Base-by-base conservation (phyloP, 495 filamentous ascomycete species). In the Daldinia grandis region DNA sequence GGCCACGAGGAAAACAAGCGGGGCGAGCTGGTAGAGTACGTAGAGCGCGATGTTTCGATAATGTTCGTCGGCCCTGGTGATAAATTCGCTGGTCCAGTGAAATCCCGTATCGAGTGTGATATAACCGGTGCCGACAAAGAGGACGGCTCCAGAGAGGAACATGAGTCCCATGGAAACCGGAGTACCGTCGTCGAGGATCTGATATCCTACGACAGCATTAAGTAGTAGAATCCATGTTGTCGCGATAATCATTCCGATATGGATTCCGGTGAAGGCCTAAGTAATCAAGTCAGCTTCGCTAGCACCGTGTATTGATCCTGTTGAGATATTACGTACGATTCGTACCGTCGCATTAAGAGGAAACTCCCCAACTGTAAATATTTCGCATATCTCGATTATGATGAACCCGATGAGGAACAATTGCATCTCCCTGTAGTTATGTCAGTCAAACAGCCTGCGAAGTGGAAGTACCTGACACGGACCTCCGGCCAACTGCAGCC, bases 401-500 rank as follows among this genome's bases (percentile, higher is more conserved):
- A 97, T 91, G 74, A 93, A 99, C 38, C 91, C 90, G 19, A 93
- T 44, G 24, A 99, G 84, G 80, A 98, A 97, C 40, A 97, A 76
- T 86, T 99, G 95, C 82, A 98, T 98, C 75, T 99, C 95, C 78
- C 95, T 98, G 71, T 71, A 75, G 58, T 10, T 31, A 28, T 5
- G 66, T 82, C 71, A 82, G 78, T 66, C 8, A 53, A 56, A 7
- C 6, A 6, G 28, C 8, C 35, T 49, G 28, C 6, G 17, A 19
- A 8, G 17, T 31, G 27, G 7, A 42, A 10, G 17, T 15, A 57
- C 53, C 15, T 17, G 58, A 38, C 47, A 78, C 81, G 66, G 81
- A 97, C 95, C 95, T 92, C 81, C 95, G 85, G 40, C 95, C 95
- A 50, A 99, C 95, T 58, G 95, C 95, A 66, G 95, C 95, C 78